Conservation (phyloP, 1,139 yeast genomes). For the Yamadazyma diospyri region DNA sequence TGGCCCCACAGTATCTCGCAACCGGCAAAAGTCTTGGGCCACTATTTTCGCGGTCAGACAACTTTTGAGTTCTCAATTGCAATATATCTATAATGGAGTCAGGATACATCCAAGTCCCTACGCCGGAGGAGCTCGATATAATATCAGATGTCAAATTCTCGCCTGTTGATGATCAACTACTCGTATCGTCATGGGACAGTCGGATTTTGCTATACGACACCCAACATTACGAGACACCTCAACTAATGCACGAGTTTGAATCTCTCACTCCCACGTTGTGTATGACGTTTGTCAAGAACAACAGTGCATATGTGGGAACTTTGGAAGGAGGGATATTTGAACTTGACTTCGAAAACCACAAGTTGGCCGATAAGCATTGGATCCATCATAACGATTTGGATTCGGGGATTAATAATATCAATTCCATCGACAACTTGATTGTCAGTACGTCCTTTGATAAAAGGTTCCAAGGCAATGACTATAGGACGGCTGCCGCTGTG, state of each 20-base stretch:
- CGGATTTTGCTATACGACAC: constrained; percentile 34
- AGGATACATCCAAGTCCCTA: constrained; percentile 8
- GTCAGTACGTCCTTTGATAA: constrained; percentile 11
- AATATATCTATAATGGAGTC: background rate
- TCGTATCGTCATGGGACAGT: constrained; percentile 43
- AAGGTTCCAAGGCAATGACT: constrained; percentile 14
- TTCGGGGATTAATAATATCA: constrained; percentile 29
- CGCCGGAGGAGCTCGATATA: constrained; percentile 24
- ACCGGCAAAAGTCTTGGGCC: no score
- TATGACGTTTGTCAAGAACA: constrained; percentile 13
- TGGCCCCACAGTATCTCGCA: no score
- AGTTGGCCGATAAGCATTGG: constrained; percentile 17
- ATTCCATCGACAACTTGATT: constrained; percentile 10
- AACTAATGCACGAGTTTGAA: constrained; percentile 13
- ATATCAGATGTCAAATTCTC: constrained; percentile 33
- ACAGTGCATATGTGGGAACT: constrained; percentile 30
- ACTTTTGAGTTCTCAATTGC: no score
- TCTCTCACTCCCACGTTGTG: constrained; percentile 20
- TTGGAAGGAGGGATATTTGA: constrained; percentile 40
- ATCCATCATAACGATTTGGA: constrained; percentile 12
- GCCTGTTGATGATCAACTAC: constrained; percentile 22
- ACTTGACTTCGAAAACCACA: constrained; percentile 42
- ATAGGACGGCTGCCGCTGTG: constrained; percentile 12
- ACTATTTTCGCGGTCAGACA: constrained; percentile 4
- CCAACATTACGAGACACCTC: constrained; percentile 10